Percentiles rank a stretch among this genome's conserved stretches.
phyloP scores from a whole-genome alignment of 805 yeast genomes.

The Vanderwaltozyma verrucispora region DNA sequence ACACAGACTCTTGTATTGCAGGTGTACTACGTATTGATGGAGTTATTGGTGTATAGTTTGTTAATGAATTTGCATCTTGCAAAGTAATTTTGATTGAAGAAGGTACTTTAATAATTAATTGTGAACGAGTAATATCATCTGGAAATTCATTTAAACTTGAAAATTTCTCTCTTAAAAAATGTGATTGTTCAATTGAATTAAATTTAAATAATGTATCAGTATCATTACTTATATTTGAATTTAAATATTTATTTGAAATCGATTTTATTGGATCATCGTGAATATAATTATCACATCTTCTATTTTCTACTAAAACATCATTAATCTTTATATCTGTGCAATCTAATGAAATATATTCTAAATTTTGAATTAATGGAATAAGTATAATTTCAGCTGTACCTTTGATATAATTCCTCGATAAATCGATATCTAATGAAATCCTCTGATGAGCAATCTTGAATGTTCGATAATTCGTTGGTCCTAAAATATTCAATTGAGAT shows the following conservation, averaged over 20 bases:
- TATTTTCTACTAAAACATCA: constrained; percentile 54
- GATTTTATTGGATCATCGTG: constrained; percentile 23
- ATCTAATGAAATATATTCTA: constrained; percentile 60
- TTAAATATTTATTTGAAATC: constrained; percentile 10
- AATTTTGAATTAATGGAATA: constrained; percentile 50
- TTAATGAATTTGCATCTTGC: constrained; percentile 37
- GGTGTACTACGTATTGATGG: constrained; percentile 34
- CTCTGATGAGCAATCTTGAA: constrained; percentile 78
- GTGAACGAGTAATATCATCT: constrained; percentile 23
- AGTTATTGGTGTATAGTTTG: constrained; percentile 31
- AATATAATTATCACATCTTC: constrained; percentile 30
- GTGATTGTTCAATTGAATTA: constrained; percentile 27
- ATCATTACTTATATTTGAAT: neutral
- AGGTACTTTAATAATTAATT: constrained; percentile 25
- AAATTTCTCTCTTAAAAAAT: constrained; percentile 23
- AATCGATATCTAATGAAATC: constrained; percentile 69
- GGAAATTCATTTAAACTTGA: constrained; percentile 23
- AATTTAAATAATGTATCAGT: constrained; percentile 12
- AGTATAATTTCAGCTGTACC: constrained; percentile 82
- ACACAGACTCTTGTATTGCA: constrained; percentile 38
- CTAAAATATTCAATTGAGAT: constrained; percentile 9
- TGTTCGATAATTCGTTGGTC: constrained; percentile 12
- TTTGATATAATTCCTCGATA: constrained; percentile 42
- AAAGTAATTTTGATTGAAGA: constrained; percentile 43
- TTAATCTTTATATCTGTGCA: constrained; percentile 65